These are phyloP conservation scores for Saccharum hybrid DNA, from an alignment of 202 grass and related monocot genomes.

Conservation along the genomic window DNA sequence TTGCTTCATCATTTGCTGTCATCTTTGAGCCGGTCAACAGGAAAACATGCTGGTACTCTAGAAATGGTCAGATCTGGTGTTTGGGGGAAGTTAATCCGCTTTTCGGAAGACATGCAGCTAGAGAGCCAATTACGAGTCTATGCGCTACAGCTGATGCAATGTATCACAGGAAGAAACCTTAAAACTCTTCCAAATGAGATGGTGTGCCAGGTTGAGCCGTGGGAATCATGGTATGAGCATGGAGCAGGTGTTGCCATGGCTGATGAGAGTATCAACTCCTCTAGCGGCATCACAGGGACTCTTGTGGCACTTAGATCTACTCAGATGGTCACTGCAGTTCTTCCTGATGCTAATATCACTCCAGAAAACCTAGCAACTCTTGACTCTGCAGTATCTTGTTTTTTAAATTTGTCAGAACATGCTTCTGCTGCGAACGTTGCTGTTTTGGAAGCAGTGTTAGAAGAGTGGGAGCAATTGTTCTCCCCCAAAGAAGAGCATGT, in stretches of 20 bases:
- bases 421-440: constrained; percentile 58
- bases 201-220: constrained; percentile 78
- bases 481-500: constrained; percentile 55
- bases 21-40: constrained; percentile 65
- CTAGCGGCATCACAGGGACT: constrained; percentile 72
- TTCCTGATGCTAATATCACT: constrained; percentile 67
- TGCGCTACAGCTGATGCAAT: constrained; percentile 88
- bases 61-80: constrained; percentile 72
- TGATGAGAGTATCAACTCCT: constrained; percentile 49
- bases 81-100: constrained; percentile 73
- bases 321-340: constrained; percentile 63
- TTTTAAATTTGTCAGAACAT: constrained; percentile 74
- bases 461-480: constrained; percentile 95
- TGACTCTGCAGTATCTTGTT: constrained; percentile 85
- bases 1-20: constrained; percentile 72
- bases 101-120: constrained; percentile 84
- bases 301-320: constrained; percentile 86
- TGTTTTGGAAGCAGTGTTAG: constrained; percentile 79
- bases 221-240: constrained; percentile 90
- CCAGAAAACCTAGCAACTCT: constrained; percentile 67
- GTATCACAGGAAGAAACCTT: constrained; percentile 78
- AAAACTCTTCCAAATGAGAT: constrained; percentile 79
- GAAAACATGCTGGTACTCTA: constrained; percentile 59
- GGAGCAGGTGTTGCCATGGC: constrained; percentile 43
- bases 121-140: constrained; percentile 75